Evolutionary conservation across 2,329 filamentous ascomycete species (phyloP), one percentile per base, ranked within the genome.

Genomic region (Cytospora mali): DNA sequence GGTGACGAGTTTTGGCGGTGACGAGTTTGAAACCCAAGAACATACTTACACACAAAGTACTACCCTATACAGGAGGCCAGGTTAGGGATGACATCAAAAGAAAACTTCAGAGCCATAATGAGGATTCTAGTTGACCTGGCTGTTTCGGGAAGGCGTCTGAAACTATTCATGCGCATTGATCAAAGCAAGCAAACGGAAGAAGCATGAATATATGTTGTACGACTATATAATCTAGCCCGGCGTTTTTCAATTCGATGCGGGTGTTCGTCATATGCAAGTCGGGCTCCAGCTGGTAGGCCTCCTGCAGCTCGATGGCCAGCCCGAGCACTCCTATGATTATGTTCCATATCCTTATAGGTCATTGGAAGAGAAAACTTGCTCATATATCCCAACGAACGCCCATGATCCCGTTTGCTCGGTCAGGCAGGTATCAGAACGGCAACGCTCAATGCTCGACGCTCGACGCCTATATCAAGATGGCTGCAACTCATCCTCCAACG

Each of bases 231-330:
- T 16, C 16, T 4, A 39, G 16, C 14, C 4, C 16, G 10, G 10
- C 9, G n/a, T 18, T 6, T n/a, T 5, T 2, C 14, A 39, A 39
- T 39, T 39, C 16, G 16, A 39, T 18, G 35, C 35, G 35, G 35
- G n/a, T 39, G 35, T 39, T 18, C n/a, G 16, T 18, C 35, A 39
- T 39, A n/a, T 18, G 35, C 14, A 14, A 7, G 35, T 39, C 16
- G 35, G 35, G 16, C 48, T 28, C 21, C n/a, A 51, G 33, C 56
- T 21, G n/a, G 61, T 50, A 21, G 56, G 61, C 61, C 61, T 63
- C 56, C 52, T 18, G 61, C 61, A 59, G 52, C 35, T 14, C 28
- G 23, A 49, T 7, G 50, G 6, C 9, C 50, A 27, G n/a, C 16
- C 35, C 14, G 14, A 39, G 4, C 35, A 39, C 33, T 13, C 14